phyloP scores from a whole-genome alignment of 202 grass and related monocot genomes.

The Setaria italica region DNA sequence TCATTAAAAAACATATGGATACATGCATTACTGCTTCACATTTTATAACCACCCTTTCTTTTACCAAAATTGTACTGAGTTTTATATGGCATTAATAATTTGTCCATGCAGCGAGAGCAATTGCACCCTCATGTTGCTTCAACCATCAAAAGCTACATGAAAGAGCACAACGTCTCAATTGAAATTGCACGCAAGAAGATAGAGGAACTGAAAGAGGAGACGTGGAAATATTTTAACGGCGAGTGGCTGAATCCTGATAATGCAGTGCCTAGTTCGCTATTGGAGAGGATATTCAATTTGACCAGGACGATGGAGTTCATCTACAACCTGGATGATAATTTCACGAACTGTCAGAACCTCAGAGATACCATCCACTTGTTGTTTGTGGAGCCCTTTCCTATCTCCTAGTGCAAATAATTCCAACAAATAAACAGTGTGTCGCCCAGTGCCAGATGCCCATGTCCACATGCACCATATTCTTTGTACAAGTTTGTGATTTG shows the following conservation, averaged over 20 bases:
- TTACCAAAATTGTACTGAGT: neutral
- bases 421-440: too few relatives aligned
- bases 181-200: neutral
- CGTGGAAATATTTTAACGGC: slow-evolving; percentile 36
- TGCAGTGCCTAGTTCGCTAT: neutral
- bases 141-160: slow-evolving; percentile 27
- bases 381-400: neutral
- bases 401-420: too few relatives aligned
- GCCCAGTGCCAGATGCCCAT: too few relatives aligned
- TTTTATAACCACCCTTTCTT: neutral
- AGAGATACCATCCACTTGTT: neutral
- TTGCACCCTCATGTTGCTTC: slow-evolving; percentile 6
- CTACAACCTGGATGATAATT: neutral
- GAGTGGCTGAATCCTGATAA: neutral
- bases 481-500: too few relatives aligned
- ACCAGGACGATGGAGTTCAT: neutral
- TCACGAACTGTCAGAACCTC: neutral
- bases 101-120: neutral
- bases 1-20: neutral
- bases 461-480: too few relatives aligned
- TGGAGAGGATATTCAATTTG: slow-evolving; percentile 2
- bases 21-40: neutral
- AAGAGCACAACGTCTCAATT: neutral
- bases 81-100: neutral
- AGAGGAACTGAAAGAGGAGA: neutral